Conservation (phyloP, 2,329 filamentous ascomycete species). For the Apiospora malaysiana region DNA sequence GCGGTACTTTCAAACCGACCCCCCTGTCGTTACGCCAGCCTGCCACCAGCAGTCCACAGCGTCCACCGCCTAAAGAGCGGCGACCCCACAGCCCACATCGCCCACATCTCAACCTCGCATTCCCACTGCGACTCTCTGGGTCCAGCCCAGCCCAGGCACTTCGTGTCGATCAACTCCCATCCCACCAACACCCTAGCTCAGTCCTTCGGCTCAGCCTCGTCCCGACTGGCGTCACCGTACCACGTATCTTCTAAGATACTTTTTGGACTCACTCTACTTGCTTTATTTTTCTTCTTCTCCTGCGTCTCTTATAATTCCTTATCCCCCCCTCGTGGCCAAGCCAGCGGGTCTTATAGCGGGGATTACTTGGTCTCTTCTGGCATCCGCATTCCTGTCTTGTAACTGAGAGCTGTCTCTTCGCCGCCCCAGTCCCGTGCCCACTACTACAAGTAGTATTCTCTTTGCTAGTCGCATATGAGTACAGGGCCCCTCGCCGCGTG, state of each 20-base stretch:
- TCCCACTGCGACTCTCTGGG: constrained; percentile 15
- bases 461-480: constrained; percentile 17
- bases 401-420: constrained; percentile 19
- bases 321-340: constrained; percentile 11
- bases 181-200: constrained; percentile 11
- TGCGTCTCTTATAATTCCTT: constrained; percentile 34
- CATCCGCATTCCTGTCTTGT: constrained; percentile 20
- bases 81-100: constrained; percentile 13
- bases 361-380: constrained; percentile 15
- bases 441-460: constrained; percentile 3
- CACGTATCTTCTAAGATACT: constrained; percentile 30
- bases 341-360: constrained; percentile 17
- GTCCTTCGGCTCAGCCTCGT: constrained; percentile 39
- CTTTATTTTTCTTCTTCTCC: constrained; percentile 26
- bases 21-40: constrained; percentile 19
- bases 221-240: constrained; percentile 39
- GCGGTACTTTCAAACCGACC: background rate
- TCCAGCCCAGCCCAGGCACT: constrained; percentile 26
- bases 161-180: constrained; percentile 24
- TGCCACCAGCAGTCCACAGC: background rate
- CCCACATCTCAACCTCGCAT: constrained; percentile 16
- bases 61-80: constrained; percentile 12
- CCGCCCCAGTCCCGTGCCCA: constrained; percentile 17
- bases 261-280: constrained; percentile 6
- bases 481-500: constrained; percentile 34